Evolutionary conservation across 768 basidiomycete species (phyloP).

Genomic region (Suillus weaverae): DNA sequence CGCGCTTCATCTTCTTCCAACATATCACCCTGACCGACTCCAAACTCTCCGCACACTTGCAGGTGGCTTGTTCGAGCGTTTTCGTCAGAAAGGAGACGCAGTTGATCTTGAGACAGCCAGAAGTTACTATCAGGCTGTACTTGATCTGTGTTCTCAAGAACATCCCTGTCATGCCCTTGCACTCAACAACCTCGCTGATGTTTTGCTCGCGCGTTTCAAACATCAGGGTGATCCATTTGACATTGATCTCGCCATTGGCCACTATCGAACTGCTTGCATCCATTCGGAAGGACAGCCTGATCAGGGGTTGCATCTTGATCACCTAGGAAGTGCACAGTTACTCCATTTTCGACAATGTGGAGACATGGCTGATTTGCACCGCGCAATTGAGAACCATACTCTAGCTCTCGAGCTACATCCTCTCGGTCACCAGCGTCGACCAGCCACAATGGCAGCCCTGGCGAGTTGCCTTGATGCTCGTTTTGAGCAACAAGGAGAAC

Average conservation of each 20-base stretch:
- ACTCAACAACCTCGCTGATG: conserved; percentile 29
- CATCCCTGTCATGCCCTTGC: conserved; percentile 15
- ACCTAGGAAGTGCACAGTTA: conserved; percentile 26
- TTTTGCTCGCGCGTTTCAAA: conserved; percentile 29
- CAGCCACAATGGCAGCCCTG: conserved; percentile 21
- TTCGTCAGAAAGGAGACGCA: conserved; percentile 13
- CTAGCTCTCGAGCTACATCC: conserved; percentile 23
- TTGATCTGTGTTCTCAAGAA: conserved; percentile 18
- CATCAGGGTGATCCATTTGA: conserved; percentile 20
- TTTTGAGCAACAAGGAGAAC: conserved; percentile 24
- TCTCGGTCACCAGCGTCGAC: conserved; percentile 13
- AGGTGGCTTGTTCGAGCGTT: conserved; percentile 24
- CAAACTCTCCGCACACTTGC: conserved; percentile 24
- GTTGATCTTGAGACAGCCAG: conserved; percentile 32
- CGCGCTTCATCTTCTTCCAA: conserved; percentile 19
- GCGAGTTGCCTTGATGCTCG: conserved; percentile 27
- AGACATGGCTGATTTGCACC: conserved; percentile 20
- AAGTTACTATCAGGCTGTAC: conserved; percentile 20
- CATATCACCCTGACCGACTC: conserved; percentile 18
- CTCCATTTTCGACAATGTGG: conserved; percentile 19
- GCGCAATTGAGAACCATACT: conserved; percentile 27
- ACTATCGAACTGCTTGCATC: conserved; percentile 22
- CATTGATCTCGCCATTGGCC: conserved; percentile 28
- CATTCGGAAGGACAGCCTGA: conserved; percentile 18
- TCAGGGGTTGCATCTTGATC: conserved; percentile 16